These are phyloP conservation scores for Citrus hindsii DNA, from an alignment of 345 rosid genomes.

Conservation along the genomic window DNA sequence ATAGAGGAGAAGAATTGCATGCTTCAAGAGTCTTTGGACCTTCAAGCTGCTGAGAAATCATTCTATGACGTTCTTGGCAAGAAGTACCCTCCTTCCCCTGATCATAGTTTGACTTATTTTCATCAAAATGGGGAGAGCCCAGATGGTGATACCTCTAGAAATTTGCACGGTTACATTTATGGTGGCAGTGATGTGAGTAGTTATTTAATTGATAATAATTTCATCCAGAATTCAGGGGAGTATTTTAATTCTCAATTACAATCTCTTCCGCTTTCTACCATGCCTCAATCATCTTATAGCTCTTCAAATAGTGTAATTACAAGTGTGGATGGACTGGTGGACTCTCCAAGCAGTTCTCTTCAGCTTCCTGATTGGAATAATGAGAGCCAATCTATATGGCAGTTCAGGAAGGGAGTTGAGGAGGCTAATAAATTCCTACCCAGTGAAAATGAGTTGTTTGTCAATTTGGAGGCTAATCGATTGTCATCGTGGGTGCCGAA, in stretches of 20 bases:
- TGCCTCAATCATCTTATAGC: constrained; percentile 44
- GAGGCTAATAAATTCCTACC: constrained; percentile 78
- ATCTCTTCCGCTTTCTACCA: constrained; percentile 23
- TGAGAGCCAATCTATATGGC: constrained; percentile 61
- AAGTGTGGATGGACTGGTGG: constrained; percentile 42
- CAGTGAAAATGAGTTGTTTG: constrained; percentile 30
- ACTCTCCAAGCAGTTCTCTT: constrained; percentile 46
- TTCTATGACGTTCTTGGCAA: constrained; percentile 86
- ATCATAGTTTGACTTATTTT: constrained; percentile 21
- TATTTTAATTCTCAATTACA: constrained; percentile 27
- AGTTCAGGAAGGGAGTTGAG: constrained; percentile 72
- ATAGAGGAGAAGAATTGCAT: constrained; percentile 70
- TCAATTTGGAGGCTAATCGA: constrained; percentile 28
- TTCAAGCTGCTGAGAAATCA: constrained; percentile 84
- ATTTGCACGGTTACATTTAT: constrained; percentile 8
- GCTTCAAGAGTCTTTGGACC: constrained; percentile 87
- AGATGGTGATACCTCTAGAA: constrained; percentile 32
- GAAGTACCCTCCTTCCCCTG: constrained; percentile 90
- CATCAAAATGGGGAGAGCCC: constrained; percentile 18
- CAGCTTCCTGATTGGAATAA: constrained; percentile 33
- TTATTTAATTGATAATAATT: constrained; percentile 19
- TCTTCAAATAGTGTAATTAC: constrained; percentile 41
- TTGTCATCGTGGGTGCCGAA: constrained; percentile 13
- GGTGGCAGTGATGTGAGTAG: constrained; percentile 12
- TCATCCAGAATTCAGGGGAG: constrained; percentile 28